Conservation (phyloP, 768 basidiomycete genomes). For the Mycena polygramma region DNA sequence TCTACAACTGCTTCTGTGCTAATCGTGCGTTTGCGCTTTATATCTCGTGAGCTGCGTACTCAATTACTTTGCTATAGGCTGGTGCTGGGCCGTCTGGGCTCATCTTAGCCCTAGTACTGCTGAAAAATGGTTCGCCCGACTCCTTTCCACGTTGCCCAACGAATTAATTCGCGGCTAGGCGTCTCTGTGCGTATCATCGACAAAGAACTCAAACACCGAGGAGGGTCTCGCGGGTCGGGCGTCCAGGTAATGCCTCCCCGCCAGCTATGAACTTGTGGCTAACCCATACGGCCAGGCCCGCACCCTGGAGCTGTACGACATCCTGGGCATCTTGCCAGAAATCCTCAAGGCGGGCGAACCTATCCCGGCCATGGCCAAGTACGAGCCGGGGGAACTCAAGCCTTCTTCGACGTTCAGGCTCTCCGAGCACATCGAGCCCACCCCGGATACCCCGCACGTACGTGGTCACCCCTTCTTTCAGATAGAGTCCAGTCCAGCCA, state of each 20-base stretch:
- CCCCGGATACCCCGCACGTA: slow-evolving; percentile 40
- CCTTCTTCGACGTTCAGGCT: slow-evolving; percentile 6
- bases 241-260: slow-evolving; percentile 30
- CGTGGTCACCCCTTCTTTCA: no score
- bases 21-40: no score
- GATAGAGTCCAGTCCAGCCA: no score
- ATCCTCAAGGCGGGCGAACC: neutral
- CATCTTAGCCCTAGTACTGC: slow-evolving; percentile 47
- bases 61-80: neutral
- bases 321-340: slow-evolving; percentile 10
- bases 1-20: no score
- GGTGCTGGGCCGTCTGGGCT: slow-evolving; percentile 46
- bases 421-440: slow-evolving; percentile 26
- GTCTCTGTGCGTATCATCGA: slow-evolving; percentile 52
- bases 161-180: slow-evolving; percentile 7
- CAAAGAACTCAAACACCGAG: slow-evolving; percentile 37
- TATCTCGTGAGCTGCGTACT: no score
- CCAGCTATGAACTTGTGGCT: neutral
- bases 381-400: slow-evolving; percentile 35
- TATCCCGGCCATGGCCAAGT: slow-evolving; percentile 18
- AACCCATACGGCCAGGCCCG: neutral
- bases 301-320: slow-evolving; percentile 18
- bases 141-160: no score
- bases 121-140: slow-evolving; percentile 35
- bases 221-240: slow-evolving; percentile 44